A percentile compares a stretch with the other conserved stretches of the same genome.
Conservation (phyloP, 2,329 filamentous ascomycete genomes). For the Exophiala dermatitidis region DNA sequence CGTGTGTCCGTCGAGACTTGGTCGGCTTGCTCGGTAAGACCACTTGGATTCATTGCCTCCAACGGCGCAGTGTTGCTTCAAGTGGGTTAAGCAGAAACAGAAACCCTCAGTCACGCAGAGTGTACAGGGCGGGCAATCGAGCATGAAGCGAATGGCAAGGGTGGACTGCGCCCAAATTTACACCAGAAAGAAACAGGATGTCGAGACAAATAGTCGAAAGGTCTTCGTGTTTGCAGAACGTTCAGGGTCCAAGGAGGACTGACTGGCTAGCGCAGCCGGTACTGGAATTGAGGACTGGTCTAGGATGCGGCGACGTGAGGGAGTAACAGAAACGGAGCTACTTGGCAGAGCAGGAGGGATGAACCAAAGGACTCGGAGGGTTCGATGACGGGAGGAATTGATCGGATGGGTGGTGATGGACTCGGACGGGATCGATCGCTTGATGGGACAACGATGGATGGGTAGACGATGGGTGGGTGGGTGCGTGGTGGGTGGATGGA, state of each 20-base stretch:
- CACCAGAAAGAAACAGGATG: not conserved
- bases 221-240: too few relatives aligned
- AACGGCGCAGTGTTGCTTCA: not conserved
- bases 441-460: not conserved
- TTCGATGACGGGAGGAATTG: too few relatives aligned
- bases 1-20: slow-evolving; percentile 5
- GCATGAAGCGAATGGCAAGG: not conserved
- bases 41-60: slow-evolving; percentile 4
- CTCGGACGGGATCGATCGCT: too few relatives aligned
- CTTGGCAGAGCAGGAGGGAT: not conserved
- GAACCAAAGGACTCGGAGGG: not conserved
- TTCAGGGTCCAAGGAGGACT: not conserved
- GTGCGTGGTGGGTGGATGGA: not conserved
- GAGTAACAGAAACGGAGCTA: not conserved
- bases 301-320: not conserved
- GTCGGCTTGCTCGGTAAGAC: slow-evolving; percentile 2
- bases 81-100: not conserved
- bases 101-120: not conserved
- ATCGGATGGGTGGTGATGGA: too few relatives aligned
- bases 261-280: not conserved
- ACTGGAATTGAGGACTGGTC: not conserved
- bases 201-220: not conserved
- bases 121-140: not conserved
- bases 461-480: not conserved
- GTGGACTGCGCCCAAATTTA: not conserved